Conservation (phyloP, 2,329 filamentous ascomycete genomes). For the Epichloe sibirici region DNA sequence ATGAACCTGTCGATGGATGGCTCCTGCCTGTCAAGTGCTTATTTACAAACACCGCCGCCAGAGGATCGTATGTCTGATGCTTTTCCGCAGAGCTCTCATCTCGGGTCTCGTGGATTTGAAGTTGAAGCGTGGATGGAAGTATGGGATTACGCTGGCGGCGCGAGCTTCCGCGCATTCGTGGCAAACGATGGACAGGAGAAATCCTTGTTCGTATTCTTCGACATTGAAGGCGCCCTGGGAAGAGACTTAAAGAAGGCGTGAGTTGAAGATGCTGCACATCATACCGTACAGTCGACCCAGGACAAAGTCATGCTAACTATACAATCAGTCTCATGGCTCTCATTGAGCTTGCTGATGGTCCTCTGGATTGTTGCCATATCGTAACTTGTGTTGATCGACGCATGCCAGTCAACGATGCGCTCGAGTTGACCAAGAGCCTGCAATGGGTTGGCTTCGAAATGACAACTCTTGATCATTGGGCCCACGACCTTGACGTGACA, state of each 20-base stretch:
- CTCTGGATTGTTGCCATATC: slow-evolving; percentile 65
- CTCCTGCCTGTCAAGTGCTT: slow-evolving; percentile 78
- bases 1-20: slow-evolving; percentile 62
- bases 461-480: slow-evolving; percentile 68
- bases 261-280: slow-evolving; percentile 20
- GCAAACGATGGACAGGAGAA: slow-evolving; percentile 57
- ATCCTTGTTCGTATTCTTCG: slow-evolving; percentile 81
- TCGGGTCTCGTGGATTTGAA: slow-evolving; percentile 19
- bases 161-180: slow-evolving; percentile 78
- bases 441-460: slow-evolving; percentile 91
- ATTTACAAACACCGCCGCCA: slow-evolving; percentile 41
- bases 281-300: neutral
- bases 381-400: slow-evolving; percentile 71
- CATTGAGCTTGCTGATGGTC: slow-evolving; percentile 72
- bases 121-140: slow-evolving; percentile 61
- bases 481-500: slow-evolving; percentile 48
- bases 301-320: slow-evolving; percentile 4
- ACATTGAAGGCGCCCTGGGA: slow-evolving; percentile 52
- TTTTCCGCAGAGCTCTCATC: slow-evolving; percentile 17
- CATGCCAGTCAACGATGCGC: slow-evolving; percentile 47
- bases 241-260: slow-evolving; percentile 81
- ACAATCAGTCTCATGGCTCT: slow-evolving; percentile 64
- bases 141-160: slow-evolving; percentile 76
- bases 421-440: slow-evolving; percentile 65
- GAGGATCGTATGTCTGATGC: slow-evolving; percentile 31